A percentile compares a stretch with the other conserved stretches of the same genome.
These are phyloP conservation scores for Volvox carteri DNA, from an alignment of 163 green algal species.

Conservation along the genomic window DNA sequence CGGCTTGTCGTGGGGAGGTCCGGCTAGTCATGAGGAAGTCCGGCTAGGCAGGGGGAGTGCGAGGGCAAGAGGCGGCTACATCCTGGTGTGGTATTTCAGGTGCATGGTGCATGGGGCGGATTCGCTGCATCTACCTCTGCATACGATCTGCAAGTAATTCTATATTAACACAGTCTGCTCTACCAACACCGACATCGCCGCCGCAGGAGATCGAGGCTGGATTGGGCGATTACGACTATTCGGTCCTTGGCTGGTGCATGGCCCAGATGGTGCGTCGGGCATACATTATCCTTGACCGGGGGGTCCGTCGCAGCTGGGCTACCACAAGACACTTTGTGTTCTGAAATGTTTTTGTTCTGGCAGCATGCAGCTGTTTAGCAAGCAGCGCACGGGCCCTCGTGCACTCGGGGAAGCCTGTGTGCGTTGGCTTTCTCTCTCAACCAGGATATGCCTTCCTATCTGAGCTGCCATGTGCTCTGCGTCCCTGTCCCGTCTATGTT, in stretches of 20 bases:
- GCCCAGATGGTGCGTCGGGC: slow-evolving; percentile 45
- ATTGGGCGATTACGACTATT: slow-evolving; percentile 45
- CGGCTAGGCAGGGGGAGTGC: no score
- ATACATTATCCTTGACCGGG: background rate
- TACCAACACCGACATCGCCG: background rate
- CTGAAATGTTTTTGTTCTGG: background rate
- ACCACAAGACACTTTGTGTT: background rate
- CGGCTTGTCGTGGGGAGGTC: no score
- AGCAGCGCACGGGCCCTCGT: background rate
- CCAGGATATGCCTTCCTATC: background rate
- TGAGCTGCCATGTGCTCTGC: no score
- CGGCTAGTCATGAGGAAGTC: no score
- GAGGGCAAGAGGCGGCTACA: no score
- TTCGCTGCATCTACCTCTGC: no score
- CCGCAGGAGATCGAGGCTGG: slow-evolving; percentile 43
- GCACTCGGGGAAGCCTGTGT: background rate
- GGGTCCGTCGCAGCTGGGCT: background rate
- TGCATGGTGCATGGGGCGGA: no score
- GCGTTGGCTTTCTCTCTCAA: background rate
- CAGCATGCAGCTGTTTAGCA: background rate
- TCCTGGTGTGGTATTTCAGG: no score
- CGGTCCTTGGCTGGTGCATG: slow-evolving; percentile 54
- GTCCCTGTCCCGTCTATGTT: background rate
- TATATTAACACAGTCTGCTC: no score
- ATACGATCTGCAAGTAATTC: no score